Conservation (phyloP, 768 basidiomycete species). For the Leccinellum albellum region DNA sequence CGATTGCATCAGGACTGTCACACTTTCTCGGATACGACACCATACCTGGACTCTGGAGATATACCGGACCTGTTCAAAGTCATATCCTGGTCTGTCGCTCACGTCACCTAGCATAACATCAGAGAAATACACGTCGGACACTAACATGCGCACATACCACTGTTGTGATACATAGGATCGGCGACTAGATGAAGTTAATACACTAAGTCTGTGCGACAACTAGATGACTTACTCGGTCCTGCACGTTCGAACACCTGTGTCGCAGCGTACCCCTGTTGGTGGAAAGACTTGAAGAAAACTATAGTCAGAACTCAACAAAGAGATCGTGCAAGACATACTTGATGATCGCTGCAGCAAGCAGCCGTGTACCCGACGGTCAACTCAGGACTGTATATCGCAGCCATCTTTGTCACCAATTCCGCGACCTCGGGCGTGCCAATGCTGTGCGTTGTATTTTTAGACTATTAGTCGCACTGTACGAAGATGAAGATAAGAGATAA, state of each 20-base stretch:
- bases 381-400: constrained; percentile 78
- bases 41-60: constrained; percentile 86
- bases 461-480: not conserved
- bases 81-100: constrained; percentile 75
- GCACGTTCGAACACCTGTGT: constrained; percentile 88
- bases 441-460: constrained; percentile 35
- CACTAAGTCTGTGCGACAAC: not conserved
- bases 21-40: not conserved
- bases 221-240: constrained; percentile 50
- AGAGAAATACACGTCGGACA: not conserved
- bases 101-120: constrained; percentile 54
- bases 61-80: constrained; percentile 73
- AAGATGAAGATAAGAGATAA: constrained; percentile 7
- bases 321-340: constrained; percentile 39
- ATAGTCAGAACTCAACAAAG: not conserved
- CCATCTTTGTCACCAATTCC: constrained; percentile 70
- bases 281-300: constrained; percentile 55
- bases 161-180: constrained; percentile 89
- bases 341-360: constrained; percentile 92
- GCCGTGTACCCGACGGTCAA: constrained; percentile 63
- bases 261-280: constrained; percentile 78
- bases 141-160: constrained; percentile 41
- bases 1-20: not conserved
- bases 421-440: constrained; percentile 77
- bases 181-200: constrained; percentile 45